These are phyloP conservation scores for Anethum foeniculum DNA, from an alignment of 140 eudicot genomes.

Conservation along the genomic window DNA sequence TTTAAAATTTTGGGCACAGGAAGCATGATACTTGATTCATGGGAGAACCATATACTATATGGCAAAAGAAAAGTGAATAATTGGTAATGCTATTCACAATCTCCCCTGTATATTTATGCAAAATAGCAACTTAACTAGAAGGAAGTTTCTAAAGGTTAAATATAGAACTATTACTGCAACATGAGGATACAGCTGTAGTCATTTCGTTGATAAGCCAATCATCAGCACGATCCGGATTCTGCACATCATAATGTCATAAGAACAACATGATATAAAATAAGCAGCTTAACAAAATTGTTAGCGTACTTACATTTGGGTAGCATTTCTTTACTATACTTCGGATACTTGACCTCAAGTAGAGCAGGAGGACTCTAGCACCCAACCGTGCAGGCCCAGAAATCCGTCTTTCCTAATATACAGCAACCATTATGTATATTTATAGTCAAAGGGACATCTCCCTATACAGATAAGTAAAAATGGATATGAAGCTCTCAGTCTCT, in stretches of 20 bases:
- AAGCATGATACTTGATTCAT: neutral
- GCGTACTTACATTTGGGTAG: slow-evolving; percentile 74
- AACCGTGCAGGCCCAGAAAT: slow-evolving; percentile 68
- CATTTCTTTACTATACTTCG: slow-evolving; percentile 60
- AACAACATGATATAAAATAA: slow-evolving; percentile 4
- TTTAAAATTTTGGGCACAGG: neutral
- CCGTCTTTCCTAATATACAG: slow-evolving; percentile 51
- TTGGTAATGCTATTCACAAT: neutral
- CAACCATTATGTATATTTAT: neutral
- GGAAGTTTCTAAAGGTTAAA: neutral
- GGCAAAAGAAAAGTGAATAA: neutral
- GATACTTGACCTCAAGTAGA: slow-evolving; percentile 56
- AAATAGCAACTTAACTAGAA: neutral
- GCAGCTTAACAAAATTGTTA: slow-evolving; percentile 5
- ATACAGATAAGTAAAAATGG: neutral
- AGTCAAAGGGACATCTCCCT: neutral
- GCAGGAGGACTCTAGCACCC: slow-evolving; percentile 67
- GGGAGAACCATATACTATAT: neutral
- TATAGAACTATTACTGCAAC: neutral
- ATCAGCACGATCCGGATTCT: slow-evolving; percentile 73
- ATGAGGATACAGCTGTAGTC: slow-evolving; percentile 89
- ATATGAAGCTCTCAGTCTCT: neutral
- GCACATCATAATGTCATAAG: slow-evolving; percentile 17
- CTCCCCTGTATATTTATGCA: neutral
- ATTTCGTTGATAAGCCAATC: slow-evolving; percentile 73